phyloP scores from a whole-genome alignment of 495 filamentous ascomycete species.

The Tuber umbilicatum region DNA sequence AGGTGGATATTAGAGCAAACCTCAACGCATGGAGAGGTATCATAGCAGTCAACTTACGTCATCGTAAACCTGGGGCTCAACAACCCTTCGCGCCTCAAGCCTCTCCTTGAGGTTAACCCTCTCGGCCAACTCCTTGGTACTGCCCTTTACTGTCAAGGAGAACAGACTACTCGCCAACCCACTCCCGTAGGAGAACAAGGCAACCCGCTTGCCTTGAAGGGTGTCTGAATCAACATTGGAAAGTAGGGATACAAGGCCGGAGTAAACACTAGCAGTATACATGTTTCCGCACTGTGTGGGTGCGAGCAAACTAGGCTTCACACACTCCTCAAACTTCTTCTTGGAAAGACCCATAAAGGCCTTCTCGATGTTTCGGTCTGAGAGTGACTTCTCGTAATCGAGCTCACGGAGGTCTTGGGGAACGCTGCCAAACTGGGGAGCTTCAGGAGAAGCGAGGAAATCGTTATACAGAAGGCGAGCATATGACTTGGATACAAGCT shows the following conservation, averaged over 20 bases:
- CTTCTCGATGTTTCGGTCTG: conserved; percentile 94
- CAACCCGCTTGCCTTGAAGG: conserved; percentile 78
- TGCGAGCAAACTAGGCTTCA: conserved; percentile 75
- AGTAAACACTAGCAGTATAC: conserved; percentile 95
- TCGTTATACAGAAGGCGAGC: conserved; percentile 95
- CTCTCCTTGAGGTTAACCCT: conserved; percentile 73
- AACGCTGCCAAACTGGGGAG: conserved; percentile 75
- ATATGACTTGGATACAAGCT: conserved; percentile 92
- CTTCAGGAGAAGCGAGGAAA: conserved; percentile 70
- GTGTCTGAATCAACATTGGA: conserved; percentile 62
- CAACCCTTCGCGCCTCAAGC: conserved; percentile 61
- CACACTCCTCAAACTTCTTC: conserved; percentile 87
- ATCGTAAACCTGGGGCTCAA: conserved; percentile 81
- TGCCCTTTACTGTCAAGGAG: conserved; percentile 74
- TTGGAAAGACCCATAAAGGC: conserved; percentile 91
- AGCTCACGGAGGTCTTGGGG: conserved; percentile 78
- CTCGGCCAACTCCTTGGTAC: conserved; percentile 66
- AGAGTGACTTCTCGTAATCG: conserved; percentile 75
- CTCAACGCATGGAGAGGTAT: neutral
- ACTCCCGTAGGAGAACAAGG: conserved; percentile 89
- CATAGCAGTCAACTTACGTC: conserved; percentile 51
- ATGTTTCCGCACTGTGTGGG: conserved; percentile 97
- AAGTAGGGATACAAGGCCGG: conserved; percentile 70
- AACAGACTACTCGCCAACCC: conserved; percentile 87
- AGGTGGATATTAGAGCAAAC: conserved; percentile 25